Conservation (phyloP, 2,329 filamentous ascomycete species). For the Aspergillus pseudoglaucus region DNA sequence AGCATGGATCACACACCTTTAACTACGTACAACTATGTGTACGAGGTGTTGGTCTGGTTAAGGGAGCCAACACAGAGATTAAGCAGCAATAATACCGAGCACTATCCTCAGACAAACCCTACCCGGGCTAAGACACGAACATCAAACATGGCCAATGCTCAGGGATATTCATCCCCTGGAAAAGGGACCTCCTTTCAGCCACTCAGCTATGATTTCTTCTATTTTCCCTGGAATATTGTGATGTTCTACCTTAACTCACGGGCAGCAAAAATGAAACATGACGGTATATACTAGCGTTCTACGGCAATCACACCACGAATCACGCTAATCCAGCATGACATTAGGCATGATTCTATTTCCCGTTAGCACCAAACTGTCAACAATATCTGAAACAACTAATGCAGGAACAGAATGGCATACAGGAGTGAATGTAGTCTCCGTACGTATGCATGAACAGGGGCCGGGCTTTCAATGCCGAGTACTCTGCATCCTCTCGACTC, state of each 20-base stretch:
- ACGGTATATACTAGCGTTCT: no score
- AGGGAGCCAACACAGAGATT: background rate
- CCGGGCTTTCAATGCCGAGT: background rate
- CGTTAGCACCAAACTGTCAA: background rate
- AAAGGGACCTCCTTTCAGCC: no score
- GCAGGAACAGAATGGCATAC: background rate
- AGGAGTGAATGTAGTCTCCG: background rate
- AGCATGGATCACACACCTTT: background rate
- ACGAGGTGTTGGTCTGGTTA: no score
- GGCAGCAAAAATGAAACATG: background rate
- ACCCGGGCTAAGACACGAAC: background rate
- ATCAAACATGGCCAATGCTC: background rate
- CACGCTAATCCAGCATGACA: background rate
- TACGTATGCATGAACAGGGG: background rate
- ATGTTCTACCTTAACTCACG: background rate
- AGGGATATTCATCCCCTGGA: background rate
- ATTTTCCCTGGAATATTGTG: background rate
- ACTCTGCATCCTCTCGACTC: background rate
- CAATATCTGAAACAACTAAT: background rate
- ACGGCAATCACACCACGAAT: no score
- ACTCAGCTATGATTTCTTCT: background rate
- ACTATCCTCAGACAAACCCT: background rate
- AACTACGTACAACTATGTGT: no score
- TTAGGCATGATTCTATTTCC: background rate
- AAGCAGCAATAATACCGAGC: background rate